Evolutionary conservation across 2,329 filamentous ascomycete genomes (phyloP), one percentile per base, ranked within the genome.

Genomic region (Fusarium albosuccineum): DNA sequence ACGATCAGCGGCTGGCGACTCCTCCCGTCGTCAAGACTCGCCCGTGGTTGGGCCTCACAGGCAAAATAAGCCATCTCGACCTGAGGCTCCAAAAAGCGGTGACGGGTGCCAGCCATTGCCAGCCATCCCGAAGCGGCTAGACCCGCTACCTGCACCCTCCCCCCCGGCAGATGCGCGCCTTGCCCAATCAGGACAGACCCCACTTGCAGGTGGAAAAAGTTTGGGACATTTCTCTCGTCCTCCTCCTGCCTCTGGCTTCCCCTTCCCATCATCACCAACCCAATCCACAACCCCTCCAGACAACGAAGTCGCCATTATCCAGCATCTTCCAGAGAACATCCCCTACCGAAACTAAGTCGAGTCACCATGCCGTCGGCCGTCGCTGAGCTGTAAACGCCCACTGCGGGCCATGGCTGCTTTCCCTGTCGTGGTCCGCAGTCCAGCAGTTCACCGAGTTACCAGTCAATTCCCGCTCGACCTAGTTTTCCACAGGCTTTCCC

Each of bases 371-470:
- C 88, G 87, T 88, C 85, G 89, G 89, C 90, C 86, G 84, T 91
- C 90, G 90, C 89, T 92, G 91, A 91, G 91, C 92, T 95, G 91
- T 97, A 94, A 94, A 93, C 87, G 82, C 87, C 89, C 89, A 90
- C 91, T 94, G 89, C 90, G 90, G 89, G 88, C 85, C 82, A 77
- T 81, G 81, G 77, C 77, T 77, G 60, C 55, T 73, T 76, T 75
- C 78, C 76, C 79, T 63, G 74, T 71, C 76, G 67, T 85, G 87
- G 88, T 87, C 87, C 87, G 89, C 88, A 94, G 92, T 93, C 91
- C 91, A 89, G 89, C 91, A 93, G 92, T 90, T 91, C 90, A 89
- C 84, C 89, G 91, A 93, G 86, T 86, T 88, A 73, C 79, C 85
- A 82, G 82, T 79, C 82, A 84, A 87, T 79, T 78, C 66, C 70